Conservation (phyloP, 768 basidiomycete species). For the Lanmaoa rubissima region DNA sequence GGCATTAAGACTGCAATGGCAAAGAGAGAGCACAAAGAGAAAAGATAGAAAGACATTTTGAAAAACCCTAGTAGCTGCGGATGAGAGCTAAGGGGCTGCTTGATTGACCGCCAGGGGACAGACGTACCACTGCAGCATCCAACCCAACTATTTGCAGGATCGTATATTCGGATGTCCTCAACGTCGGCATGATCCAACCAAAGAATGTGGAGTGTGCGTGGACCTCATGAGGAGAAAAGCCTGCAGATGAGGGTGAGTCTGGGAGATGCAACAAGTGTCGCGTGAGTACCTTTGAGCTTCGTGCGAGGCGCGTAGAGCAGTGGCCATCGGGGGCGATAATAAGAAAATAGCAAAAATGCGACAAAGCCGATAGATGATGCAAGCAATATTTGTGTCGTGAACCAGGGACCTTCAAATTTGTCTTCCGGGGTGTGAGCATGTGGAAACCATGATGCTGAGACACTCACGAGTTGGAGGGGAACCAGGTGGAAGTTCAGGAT, state of each 20-base stretch:
- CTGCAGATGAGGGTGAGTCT: slow-evolving; percentile 38
- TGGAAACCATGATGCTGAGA: not conserved
- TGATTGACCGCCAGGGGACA: not conserved
- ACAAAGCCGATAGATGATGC: slow-evolving; percentile 73
- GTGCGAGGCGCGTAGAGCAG: slow-evolving; percentile 90
- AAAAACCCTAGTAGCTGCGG: slow-evolving; percentile 89
- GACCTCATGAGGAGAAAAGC: slow-evolving; percentile 91
- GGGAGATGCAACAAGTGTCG: not conserved
- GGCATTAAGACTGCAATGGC: slow-evolving; percentile 90
- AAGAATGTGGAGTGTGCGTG: slow-evolving; percentile 86
- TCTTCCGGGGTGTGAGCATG: slow-evolving; percentile 38
- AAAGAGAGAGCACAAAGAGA: slow-evolving; percentile 81
- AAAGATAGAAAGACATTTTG: slow-evolving; percentile 92
- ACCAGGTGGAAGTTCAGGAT: slow-evolving; percentile 54
- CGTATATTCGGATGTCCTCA: slow-evolving; percentile 87
- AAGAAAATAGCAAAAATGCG: slow-evolving; percentile 87
- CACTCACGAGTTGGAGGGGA: slow-evolving; percentile 61
- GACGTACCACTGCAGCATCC: slow-evolving; percentile 90
- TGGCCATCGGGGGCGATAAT: slow-evolving; percentile 84
- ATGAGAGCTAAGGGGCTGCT: not conserved
- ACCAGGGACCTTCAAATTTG: slow-evolving; percentile 93
- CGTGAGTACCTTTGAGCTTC: slow-evolving; percentile 78
- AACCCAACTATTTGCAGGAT: slow-evolving; percentile 95
- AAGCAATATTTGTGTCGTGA: slow-evolving; percentile 83
- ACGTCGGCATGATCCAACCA: slow-evolving; percentile 94